These are phyloP conservation scores for Chloris gayana DNA, from an alignment of 176 grass and related monocot genomes.

Conservation along the genomic window DNA sequence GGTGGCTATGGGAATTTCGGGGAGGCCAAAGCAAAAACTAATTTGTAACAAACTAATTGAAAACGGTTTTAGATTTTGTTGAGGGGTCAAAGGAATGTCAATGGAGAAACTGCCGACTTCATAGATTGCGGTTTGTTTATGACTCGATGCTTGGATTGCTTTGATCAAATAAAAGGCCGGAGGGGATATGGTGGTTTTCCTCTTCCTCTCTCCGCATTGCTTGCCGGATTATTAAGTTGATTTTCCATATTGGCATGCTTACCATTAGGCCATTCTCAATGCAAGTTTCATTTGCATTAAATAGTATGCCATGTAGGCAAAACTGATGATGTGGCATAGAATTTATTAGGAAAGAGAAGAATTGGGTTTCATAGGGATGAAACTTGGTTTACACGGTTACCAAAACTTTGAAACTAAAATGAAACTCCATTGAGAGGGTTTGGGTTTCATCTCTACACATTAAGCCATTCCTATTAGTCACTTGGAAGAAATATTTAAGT, in stretches of 20 bases:
- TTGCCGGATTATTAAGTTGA: neutral
- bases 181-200: neutral
- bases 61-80: conserved; percentile 30
- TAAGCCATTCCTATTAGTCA: no score
- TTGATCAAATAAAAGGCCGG: neutral
- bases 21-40: neutral
- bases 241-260: neutral
- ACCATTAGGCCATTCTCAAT: no score
- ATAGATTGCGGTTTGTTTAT: neutral
- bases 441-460: no score
- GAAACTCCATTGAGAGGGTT: no score
- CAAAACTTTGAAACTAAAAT: no score
- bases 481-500: no score
- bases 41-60: neutral
- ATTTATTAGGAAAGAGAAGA: no score
- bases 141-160: neutral
- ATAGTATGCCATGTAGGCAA: no score
- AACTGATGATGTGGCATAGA: no score
- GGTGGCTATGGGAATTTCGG: conserved; percentile 19
- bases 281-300: no score
- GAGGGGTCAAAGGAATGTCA: conserved; percentile 3
- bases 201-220: neutral
- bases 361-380: no score
- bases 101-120: neutral
- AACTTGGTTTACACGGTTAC: no score